A percentile compares a stretch with the other conserved stretches of the same genome.
These are phyloP conservation scores for Amesomyces nigricolor DNA, from an alignment of 2,329 filamentous ascomycete genomes.

Conservation along the genomic window DNA sequence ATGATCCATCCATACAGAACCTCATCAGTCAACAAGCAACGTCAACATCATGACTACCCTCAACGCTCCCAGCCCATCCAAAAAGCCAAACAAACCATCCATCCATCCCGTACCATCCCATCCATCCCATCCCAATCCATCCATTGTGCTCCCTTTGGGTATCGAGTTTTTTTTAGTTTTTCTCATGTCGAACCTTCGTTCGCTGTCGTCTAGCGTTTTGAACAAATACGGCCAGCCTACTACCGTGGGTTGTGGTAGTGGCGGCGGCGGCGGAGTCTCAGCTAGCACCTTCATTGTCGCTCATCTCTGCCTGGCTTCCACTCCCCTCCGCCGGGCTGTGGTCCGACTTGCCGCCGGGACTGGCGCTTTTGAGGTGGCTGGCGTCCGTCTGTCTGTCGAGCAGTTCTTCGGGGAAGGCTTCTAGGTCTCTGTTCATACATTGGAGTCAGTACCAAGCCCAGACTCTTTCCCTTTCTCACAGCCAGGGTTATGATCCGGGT, in stretches of 20 bases:
- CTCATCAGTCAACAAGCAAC: too few relatives aligned
- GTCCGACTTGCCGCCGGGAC: neutral
- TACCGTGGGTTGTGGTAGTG: neutral
- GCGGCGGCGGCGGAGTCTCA: neutral
- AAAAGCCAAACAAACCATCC: too few relatives aligned
- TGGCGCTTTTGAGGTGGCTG: neutral
- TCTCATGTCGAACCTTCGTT: too few relatives aligned
- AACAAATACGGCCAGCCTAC: too few relatives aligned
- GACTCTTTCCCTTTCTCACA: too few relatives aligned
- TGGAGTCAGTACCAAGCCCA: neutral
- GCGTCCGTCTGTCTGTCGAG: neutral
- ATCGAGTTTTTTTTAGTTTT: neutral
- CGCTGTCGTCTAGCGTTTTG: too few relatives aligned
- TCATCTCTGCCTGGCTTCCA: neutral
- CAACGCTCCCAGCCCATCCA: too few relatives aligned
- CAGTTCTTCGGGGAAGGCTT: slow-evolving; percentile 2
- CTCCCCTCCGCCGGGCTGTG: neutral
- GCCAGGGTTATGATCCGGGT: too few relatives aligned
- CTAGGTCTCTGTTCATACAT: slow-evolving; percentile 1
- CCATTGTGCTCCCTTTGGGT: neutral
- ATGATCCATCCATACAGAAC: too few relatives aligned
- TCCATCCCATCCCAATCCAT: too few relatives aligned
- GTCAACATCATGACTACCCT: too few relatives aligned
- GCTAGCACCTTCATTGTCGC: neutral
- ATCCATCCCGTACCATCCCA: too few relatives aligned